Evolutionary conservation across 306 rosid genomes (phyloP).

Genomic region (Clitoria ternatea): DNA sequence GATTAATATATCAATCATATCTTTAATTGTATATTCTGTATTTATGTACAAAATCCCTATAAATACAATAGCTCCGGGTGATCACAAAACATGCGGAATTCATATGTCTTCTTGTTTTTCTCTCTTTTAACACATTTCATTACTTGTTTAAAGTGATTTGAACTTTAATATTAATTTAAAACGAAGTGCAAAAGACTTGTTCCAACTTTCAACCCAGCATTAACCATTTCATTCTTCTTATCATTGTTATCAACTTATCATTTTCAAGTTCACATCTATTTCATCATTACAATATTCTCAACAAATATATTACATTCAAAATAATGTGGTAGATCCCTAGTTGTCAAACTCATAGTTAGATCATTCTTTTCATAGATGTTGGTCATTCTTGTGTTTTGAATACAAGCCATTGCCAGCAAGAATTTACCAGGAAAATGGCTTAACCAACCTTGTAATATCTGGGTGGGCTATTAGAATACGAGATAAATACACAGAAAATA

Average conservation of each 20-base stretch:
- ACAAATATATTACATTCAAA: background rate
- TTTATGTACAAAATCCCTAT: too few relatives aligned
- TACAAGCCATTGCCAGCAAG: background rate
- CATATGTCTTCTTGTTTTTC: too few relatives aligned
- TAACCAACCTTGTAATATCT: background rate
- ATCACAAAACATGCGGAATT: too few relatives aligned
- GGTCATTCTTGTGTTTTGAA: slow-evolving; percentile 2
- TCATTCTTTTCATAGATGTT: background rate
- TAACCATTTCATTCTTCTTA: background rate
- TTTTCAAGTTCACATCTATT: background rate
- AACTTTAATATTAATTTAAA: background rate
- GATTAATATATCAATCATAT: too few relatives aligned
- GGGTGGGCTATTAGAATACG: background rate
- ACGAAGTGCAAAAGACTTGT: background rate
- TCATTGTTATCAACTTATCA: background rate
- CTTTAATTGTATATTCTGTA: too few relatives aligned
- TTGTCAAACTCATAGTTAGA: background rate
- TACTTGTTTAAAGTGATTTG: background rate
- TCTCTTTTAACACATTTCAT: background rate
- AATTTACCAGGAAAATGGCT: background rate
- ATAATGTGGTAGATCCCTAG: slow-evolving; percentile 10
- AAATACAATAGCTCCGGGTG: too few relatives aligned
- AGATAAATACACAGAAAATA: background rate
- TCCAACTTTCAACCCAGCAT: background rate
- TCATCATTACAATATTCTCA: background rate